Conservation (phyloP, 176 grass and related monocot genomes). For the Bolboschoenus planiculmis region DNA sequence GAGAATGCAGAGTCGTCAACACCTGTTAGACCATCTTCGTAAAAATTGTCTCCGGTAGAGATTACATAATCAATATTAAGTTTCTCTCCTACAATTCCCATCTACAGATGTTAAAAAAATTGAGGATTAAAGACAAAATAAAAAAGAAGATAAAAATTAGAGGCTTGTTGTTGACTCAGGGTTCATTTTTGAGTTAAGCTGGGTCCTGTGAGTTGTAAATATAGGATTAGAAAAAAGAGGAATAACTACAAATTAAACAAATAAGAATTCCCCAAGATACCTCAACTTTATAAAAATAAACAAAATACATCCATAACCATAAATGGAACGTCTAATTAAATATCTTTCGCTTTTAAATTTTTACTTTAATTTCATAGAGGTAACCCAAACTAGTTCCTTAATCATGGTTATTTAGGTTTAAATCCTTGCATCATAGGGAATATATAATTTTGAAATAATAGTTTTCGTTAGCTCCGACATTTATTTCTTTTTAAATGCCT, state of each 20-base stretch:
- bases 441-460: no score
- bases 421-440: background rate
- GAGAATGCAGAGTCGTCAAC: constrained; percentile 52
- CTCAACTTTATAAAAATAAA: background rate
- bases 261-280: background rate
- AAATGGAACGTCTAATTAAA: background rate
- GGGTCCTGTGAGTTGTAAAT: background rate
- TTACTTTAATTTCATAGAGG: no score
- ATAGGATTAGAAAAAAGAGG: background rate
- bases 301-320: background rate
- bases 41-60: constrained; percentile 87
- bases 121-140: background rate
- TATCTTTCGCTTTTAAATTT: background rate
- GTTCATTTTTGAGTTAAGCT: background rate
- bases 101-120: constrained; percentile 29
- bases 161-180: background rate
- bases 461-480: no score
- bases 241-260: background rate
- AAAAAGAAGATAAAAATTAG: background rate
- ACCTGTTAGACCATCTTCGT: constrained; percentile 47
- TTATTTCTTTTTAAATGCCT: no score
- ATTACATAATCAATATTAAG: constrained; percentile 84
- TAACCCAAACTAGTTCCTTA: background rate
- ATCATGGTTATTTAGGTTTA: background rate
- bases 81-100: constrained; percentile 53